phyloP scores from a whole-genome alignment of 192 early-diverging fungal genomes.

The Paraglomus occultum region DNA sequence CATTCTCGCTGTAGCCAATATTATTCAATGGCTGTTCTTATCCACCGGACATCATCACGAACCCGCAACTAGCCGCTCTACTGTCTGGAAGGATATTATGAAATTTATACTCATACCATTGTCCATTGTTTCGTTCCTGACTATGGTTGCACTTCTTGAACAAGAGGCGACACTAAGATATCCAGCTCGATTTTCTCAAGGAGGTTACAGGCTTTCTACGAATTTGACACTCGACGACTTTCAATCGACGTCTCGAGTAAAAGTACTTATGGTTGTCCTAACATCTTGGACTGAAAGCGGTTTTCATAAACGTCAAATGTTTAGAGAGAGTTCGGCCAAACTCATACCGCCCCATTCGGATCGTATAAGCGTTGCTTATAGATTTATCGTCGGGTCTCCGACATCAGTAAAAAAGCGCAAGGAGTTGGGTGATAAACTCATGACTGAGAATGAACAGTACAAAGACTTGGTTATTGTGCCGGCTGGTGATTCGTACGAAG shows the following conservation, averaged over 20 bases:
- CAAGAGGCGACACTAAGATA: slow-evolving; percentile 41
- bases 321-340: slow-evolving; percentile 49
- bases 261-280: slow-evolving; percentile 52
- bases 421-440: slow-evolving; percentile 47
- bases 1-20: slow-evolving; percentile 44
- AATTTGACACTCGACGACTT: slow-evolving; percentile 33
- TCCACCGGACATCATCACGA: slow-evolving; percentile 27
- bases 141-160: slow-evolving; percentile 54
- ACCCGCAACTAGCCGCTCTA: slow-evolving; percentile 21
- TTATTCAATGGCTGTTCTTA: slow-evolving; percentile 41
- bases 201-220: slow-evolving; percentile 33
- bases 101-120: slow-evolving; percentile 48
- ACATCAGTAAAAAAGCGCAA: slow-evolving; percentile 40
- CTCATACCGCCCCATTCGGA: slow-evolving; percentile 44
- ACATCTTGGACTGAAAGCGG: slow-evolving; percentile 58
- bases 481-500: slow-evolving; percentile 50
- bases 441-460: slow-evolving; percentile 44
- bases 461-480: slow-evolving; percentile 54
- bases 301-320: slow-evolving; percentile 43
- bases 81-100: slow-evolving; percentile 29
- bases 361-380: slow-evolving; percentile 45
- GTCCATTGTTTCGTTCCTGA: slow-evolving; percentile 50
- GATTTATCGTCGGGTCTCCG: slow-evolving; percentile 52
- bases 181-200: slow-evolving; percentile 28
- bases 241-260: slow-evolving; percentile 36